phyloP scores from a whole-genome alignment of 495 filamentous ascomycete genomes.

The Pyrenula aspistea region DNA sequence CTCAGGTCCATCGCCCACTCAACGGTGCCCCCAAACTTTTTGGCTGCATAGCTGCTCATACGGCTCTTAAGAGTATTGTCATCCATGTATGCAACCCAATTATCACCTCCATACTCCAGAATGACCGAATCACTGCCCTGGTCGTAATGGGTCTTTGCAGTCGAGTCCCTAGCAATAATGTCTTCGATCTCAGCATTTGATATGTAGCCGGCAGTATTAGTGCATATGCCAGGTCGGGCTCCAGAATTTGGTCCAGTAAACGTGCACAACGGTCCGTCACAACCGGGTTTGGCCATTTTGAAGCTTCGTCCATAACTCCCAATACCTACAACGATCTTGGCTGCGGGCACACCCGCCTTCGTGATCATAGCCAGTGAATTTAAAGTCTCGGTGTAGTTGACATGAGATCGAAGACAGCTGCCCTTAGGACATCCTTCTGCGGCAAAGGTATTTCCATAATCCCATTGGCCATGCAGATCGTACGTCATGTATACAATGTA shows the following conservation, averaged over 20 bases:
- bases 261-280: slow-evolving; percentile 12
- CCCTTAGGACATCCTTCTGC: slow-evolving; percentile 19
- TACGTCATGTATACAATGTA: slow-evolving; percentile 28
- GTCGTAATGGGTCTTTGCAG: slow-evolving; percentile 4
- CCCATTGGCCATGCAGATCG: slow-evolving; percentile 26
- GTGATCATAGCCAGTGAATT: slow-evolving; percentile 32
- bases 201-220: slow-evolving; percentile 13
- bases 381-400: slow-evolving; percentile 30
- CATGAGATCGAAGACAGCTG: slow-evolving; percentile 28
- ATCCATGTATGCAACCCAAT: slow-evolving; percentile 33
- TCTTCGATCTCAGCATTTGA: slow-evolving; percentile 10
- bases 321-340: slow-evolving; percentile 26
- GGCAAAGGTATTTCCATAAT: slow-evolving; percentile 13
- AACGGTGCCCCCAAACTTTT: slow-evolving; percentile 20
- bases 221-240: slow-evolving; percentile 8
- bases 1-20: slow-evolving; percentile 32
- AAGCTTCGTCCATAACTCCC: slow-evolving; percentile 27
- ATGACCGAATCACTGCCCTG: slow-evolving; percentile 19
- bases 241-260: slow-evolving; percentile 12
- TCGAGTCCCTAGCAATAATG: background rate
- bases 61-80: slow-evolving; percentile 12
- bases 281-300: slow-evolving; percentile 19
- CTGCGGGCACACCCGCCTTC: slow-evolving; percentile 31
- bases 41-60: slow-evolving; percentile 9
- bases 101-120: slow-evolving; percentile 25